Evolutionary conservation across 805 yeast genomes (phyloP).

Genomic region (Ogataea nakhonphanomensis): DNA sequence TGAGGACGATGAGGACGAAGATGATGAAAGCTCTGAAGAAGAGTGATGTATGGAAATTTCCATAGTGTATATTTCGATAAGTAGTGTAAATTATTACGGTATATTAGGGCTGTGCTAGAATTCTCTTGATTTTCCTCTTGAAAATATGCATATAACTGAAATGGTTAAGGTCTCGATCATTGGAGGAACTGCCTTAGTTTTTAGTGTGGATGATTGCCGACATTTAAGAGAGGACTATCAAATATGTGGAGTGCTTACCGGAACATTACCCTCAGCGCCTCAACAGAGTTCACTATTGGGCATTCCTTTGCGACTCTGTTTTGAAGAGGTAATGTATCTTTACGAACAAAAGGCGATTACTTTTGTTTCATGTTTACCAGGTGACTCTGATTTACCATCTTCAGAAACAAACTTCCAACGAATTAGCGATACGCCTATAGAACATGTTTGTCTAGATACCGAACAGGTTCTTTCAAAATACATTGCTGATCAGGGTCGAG

Average conservation of each 20-base stretch:
- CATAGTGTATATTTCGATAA: constrained; percentile 17
- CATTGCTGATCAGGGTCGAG: neutral
- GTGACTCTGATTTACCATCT: too few relatives aligned
- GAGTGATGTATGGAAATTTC: constrained; percentile 18
- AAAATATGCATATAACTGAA: neutral
- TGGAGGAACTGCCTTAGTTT: constrained; percentile 51
- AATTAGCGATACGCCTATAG: too few relatives aligned
- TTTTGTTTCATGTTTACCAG: neutral
- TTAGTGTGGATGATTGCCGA: constrained; percentile 52
- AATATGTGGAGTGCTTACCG: constrained; percentile 72
- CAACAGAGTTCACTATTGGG: constrained; percentile 91
- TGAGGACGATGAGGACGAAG: constrained; percentile 57
- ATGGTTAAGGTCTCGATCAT: constrained; percentile 32
- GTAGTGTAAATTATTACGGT: constrained; percentile 18
- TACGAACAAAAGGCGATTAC: constrained; percentile 30
- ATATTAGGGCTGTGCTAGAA: constrained; percentile 6
- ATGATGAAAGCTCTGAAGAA: constrained; percentile 31
- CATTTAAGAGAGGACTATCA: constrained; percentile 52
- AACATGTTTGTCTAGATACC: constrained; percentile 1
- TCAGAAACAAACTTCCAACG: too few relatives aligned
- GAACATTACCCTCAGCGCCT: constrained; percentile 85
- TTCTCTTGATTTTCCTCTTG: neutral
- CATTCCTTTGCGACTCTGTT: constrained; percentile 68
- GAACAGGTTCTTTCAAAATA: constrained; percentile 2
- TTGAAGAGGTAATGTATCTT: constrained; percentile 73